Evolutionary conservation across 129 eudicot genomes (phyloP).

Genomic region (Smallanthus sonchifolius): DNA sequence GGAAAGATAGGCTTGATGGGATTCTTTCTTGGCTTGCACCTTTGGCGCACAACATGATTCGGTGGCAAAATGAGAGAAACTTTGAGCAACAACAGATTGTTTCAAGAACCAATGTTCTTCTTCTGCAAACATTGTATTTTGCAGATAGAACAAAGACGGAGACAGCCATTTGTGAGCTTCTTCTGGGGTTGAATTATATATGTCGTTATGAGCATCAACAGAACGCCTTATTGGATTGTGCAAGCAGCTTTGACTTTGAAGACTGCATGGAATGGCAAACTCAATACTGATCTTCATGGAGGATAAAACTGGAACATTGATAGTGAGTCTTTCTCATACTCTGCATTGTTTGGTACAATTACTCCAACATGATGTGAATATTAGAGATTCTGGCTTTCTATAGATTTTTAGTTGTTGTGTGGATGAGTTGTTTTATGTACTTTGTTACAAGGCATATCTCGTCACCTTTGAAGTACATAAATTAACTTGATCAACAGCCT

Average conservation of each 20-base stretch:
- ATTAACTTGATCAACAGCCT: slow-evolving; percentile 33
- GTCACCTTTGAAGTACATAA: slow-evolving; percentile 45
- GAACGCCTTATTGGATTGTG: slow-evolving; percentile 85
- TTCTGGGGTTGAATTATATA: slow-evolving; percentile 81
- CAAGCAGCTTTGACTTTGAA: slow-evolving; percentile 89
- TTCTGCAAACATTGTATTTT: slow-evolving; percentile 84
- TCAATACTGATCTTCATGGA: slow-evolving; percentile 35
- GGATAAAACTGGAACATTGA: slow-evolving; percentile 4
- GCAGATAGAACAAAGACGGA: slow-evolving; percentile 81
- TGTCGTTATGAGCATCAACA: slow-evolving; percentile 92
- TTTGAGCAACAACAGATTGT: slow-evolving; percentile 89
- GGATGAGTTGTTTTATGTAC: slow-evolving; percentile 45
- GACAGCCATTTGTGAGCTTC: slow-evolving; percentile 73
- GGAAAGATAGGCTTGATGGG: slow-evolving; percentile 73
- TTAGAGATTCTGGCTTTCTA: slow-evolving; percentile 33
- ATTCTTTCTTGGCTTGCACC: slow-evolving; percentile 77
- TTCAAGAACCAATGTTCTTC: slow-evolving; percentile 75
- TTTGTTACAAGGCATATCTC: slow-evolving; percentile 34
- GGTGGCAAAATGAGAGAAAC: slow-evolving; percentile 97
- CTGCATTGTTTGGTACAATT: slow-evolving; percentile 22
- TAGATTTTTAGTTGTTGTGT: slow-evolving; percentile 31
- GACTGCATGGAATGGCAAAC: slow-evolving; percentile 86
- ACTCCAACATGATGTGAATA: slow-evolving; percentile 47
- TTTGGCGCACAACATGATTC: slow-evolving; percentile 88
- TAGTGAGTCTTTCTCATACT: slow-evolving; percentile 28